phyloP scores from a whole-genome alignment of 1,284 basidiomycete genomes.

The Rhodotorula sp. region DNA sequence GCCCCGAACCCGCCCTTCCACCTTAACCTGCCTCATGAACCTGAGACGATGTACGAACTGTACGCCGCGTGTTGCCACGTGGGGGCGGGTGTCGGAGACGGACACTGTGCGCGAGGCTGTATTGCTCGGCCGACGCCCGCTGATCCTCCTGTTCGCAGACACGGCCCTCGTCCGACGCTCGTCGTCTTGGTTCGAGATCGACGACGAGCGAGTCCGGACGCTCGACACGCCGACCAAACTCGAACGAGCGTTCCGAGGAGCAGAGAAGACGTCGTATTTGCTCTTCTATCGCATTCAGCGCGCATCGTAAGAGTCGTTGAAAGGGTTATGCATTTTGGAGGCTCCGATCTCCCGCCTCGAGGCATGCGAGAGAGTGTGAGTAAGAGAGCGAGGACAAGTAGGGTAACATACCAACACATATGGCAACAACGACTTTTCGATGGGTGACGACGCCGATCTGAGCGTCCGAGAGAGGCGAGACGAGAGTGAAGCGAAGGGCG shows the following conservation, averaged over 20 bases:
- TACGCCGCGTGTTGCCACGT: constrained; percentile 64
- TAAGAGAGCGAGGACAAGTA: not conserved
- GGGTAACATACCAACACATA: not conserved
- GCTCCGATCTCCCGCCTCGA: not conserved
- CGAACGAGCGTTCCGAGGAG: not conserved
- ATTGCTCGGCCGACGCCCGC: not conserved
- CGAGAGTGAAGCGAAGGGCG: no score
- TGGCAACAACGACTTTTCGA: not conserved
- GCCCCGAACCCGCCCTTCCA: not conserved
- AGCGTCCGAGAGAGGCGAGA: no score
- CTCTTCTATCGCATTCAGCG: constrained; percentile 16
- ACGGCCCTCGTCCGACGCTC: constrained; percentile 35
- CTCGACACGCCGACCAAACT: not conserved
- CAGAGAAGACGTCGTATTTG: constrained; percentile 8
- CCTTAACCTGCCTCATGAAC: constrained; percentile 15
- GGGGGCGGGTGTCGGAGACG: constrained; percentile 61
- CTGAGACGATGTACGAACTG: constrained; percentile 49
- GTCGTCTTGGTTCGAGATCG: constrained; percentile 28
- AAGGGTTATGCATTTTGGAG: not conserved
- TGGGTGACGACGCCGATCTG: no score
- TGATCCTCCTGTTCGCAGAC: constrained; percentile 15
- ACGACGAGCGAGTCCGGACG: constrained; percentile 32
- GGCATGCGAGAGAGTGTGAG: not conserved
- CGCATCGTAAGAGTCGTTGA: not conserved
- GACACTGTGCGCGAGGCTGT: constrained; percentile 68